These are phyloP conservation scores for Pisolithus microcarpus DNA, from an alignment of 768 basidiomycete genomes.

Conservation along the genomic window DNA sequence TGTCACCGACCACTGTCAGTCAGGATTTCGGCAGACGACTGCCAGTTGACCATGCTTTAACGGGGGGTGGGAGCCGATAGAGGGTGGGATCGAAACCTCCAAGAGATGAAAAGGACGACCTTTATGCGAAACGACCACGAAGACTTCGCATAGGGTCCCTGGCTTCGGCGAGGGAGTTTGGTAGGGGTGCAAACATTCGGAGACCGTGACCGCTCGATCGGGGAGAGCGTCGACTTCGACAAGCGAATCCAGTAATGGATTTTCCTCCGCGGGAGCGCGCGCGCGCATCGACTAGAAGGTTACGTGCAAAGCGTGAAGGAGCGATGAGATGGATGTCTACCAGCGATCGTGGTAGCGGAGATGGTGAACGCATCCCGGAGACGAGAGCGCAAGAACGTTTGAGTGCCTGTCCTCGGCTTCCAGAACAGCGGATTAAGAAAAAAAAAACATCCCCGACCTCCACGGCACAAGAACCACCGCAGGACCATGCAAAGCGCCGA, in stretches of 20 bases:
- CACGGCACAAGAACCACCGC: no score
- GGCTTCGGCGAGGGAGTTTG: conserved; percentile 16
- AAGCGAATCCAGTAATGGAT: not conserved
- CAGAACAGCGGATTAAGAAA: no score
- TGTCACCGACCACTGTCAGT: conserved; percentile 39
- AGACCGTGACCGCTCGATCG: not conserved
- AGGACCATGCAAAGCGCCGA: no score
- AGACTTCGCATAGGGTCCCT: conserved; percentile 1
- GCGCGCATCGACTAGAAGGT: no score
- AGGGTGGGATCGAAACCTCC: not conserved
- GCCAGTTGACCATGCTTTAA: conserved; percentile 51
- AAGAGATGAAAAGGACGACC: not conserved
- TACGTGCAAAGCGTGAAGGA: no score
- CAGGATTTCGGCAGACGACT: conserved; percentile 38
- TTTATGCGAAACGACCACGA: not conserved
- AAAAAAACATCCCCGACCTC: no score
- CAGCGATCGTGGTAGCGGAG: no score
- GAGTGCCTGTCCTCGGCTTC: no score
- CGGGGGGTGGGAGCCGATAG: not conserved
- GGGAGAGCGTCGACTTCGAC: not conserved
- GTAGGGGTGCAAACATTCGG: conserved; percentile 1
- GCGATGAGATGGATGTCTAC: no score
- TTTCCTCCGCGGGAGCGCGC: no score
- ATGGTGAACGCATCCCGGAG: no score
- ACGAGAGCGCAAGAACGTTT: no score